These are phyloP conservation scores for Calonectria hawksworthii DNA, from an alignment of 2,329 filamentous ascomycete genomes.

Conservation along the genomic window DNA sequence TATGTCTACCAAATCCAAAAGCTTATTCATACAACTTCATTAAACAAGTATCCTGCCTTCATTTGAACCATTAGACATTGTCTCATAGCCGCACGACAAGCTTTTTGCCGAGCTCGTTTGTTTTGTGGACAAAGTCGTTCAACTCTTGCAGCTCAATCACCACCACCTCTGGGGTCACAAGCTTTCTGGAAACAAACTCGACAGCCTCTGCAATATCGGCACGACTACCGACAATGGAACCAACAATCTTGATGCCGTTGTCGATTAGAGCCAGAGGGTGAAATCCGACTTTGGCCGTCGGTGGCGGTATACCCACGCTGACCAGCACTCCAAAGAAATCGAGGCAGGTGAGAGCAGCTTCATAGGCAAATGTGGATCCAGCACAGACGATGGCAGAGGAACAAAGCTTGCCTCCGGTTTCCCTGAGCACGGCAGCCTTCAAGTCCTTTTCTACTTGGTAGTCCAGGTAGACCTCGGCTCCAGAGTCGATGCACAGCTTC, in stretches of 20 bases:
- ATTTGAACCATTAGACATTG: neutral
- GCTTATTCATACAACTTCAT: neutral
- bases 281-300: constrained; percentile 6
- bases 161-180: constrained; percentile 12
- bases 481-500: neutral
- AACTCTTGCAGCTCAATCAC: neutral
- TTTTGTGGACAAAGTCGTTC: neutral
- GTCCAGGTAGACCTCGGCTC: constrained; percentile 22
- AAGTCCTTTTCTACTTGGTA: constrained; percentile 1
- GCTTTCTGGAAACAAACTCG: constrained; percentile 19
- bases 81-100: neutral
- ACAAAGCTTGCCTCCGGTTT: neutral
- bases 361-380: constrained; percentile 6
- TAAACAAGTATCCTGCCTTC: neutral
- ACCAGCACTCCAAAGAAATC: constrained; percentile 15
- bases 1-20: neutral
- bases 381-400: constrained; percentile 15
- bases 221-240: constrained; percentile 17
- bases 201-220: constrained; percentile 19
- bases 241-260: constrained; percentile 17
- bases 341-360: constrained; percentile 1
- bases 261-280: constrained; percentile 20
- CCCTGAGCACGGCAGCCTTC: neutral
- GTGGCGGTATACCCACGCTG: constrained; percentile 16
- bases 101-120: constrained; percentile 2